These are phyloP conservation scores for Polyporus arcularius DNA, from an alignment of 768 basidiomycete genomes.

Conservation along the genomic window DNA sequence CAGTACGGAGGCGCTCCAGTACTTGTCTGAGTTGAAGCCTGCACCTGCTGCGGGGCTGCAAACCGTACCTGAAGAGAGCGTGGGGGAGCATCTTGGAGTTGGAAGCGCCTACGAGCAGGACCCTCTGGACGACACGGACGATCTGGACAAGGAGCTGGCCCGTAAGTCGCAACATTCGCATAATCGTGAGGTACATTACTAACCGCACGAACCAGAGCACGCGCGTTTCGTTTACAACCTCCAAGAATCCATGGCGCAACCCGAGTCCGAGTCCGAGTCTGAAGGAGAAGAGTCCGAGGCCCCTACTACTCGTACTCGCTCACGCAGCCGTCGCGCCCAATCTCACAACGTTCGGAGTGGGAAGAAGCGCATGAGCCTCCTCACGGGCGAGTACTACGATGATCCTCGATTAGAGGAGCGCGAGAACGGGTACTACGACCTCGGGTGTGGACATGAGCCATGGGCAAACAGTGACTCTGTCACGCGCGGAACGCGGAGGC, in stretches of 20 bases:
- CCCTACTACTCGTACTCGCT: slow-evolving; percentile 30
- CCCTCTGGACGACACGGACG: slow-evolving; percentile 59
- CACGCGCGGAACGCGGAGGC: slow-evolving; percentile 32
- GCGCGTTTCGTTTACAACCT: slow-evolving; percentile 56
- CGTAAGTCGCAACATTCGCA: slow-evolving; percentile 46
- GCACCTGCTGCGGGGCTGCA: slow-evolving; percentile 90
- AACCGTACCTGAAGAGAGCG: slow-evolving; percentile 71
- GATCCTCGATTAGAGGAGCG: slow-evolving; percentile 47
- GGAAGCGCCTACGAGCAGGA: slow-evolving; percentile 46
- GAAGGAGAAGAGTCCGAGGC: slow-evolving; percentile 33
- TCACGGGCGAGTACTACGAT: slow-evolving; percentile 62
- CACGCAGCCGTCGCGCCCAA: neutral
- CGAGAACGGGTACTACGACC: slow-evolving; percentile 36
- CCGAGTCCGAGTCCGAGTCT: slow-evolving; percentile 30
- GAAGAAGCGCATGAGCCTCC: slow-evolving; percentile 67
- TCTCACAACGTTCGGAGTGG: slow-evolving; percentile 30
- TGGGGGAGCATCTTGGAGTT: slow-evolving; percentile 65
- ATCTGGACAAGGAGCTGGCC: slow-evolving; percentile 66
- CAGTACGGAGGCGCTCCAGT: slow-evolving; percentile 39
- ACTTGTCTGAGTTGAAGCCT: slow-evolving; percentile 58
- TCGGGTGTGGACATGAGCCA: slow-evolving; percentile 21
- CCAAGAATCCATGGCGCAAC: slow-evolving; percentile 27
- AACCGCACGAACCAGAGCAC: neutral
- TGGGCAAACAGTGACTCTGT: slow-evolving; percentile 2
- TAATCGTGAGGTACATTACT: no score